phyloP scores from a whole-genome alignment of 768 basidiomycete genomes.

The Boletales sp. region DNA sequence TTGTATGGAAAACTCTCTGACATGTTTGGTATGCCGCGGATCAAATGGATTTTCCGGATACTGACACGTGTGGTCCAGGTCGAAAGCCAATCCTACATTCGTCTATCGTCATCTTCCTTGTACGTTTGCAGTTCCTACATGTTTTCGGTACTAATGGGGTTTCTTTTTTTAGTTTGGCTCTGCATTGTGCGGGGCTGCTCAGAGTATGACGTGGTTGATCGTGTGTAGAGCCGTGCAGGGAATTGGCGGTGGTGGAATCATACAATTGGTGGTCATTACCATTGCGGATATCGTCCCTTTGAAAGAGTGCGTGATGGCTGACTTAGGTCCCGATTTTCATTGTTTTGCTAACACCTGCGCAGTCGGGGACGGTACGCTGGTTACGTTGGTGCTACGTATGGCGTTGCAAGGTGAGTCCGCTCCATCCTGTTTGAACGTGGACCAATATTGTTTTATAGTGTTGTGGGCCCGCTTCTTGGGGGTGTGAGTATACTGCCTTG shows the following conservation, averaged over 20 bases:
- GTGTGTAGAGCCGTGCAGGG: conserved; percentile 76
- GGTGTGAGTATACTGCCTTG: conserved; percentile 47
- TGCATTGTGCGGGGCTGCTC: conserved; percentile 76
- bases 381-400: conserved; percentile 74
- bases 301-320: conserved; percentile 49
- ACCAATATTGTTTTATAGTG: conserved; percentile 31
- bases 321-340: not conserved
- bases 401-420: conserved; percentile 44
- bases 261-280: conserved; percentile 72
- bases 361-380: conserved; percentile 79
- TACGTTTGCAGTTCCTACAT: conserved; percentile 26
- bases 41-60: not conserved
- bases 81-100: conserved; percentile 70
- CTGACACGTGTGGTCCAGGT: conserved; percentile 28
- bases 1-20: conserved; percentile 79
- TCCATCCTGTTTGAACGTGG: not conserved
- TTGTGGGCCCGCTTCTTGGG: conserved; percentile 76
- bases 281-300: conserved; percentile 81
- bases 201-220: conserved; percentile 73
- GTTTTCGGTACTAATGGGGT: not conserved
- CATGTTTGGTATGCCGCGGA: conserved; percentile 32
- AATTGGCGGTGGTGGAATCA: conserved; percentile 75
- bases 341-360: not conserved
- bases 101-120: conserved; percentile 65
- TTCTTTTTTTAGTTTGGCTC: conserved; percentile 54